Conservation (phyloP, 805 yeast species). For the Saccharomyces mikatae region DNA sequence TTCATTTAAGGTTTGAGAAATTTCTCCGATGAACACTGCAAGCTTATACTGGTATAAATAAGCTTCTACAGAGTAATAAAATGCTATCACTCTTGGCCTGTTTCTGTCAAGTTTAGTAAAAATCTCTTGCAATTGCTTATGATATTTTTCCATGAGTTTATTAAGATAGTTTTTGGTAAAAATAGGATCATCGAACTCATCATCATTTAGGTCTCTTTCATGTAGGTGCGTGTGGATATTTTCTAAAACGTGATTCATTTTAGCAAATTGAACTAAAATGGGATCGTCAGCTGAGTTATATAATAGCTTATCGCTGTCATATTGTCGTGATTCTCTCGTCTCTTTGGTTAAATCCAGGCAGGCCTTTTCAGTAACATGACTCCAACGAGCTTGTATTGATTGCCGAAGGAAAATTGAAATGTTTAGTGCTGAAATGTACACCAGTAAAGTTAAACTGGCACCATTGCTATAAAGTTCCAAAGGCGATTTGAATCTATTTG, state of each 20-base stretch:
- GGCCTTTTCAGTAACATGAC: constrained; percentile 25
- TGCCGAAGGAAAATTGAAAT: constrained; percentile 60
- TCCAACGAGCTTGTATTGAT: constrained; percentile 54
- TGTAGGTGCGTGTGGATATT: constrained; percentile 47
- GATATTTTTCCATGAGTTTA: constrained; percentile 36
- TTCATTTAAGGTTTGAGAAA: neutral
- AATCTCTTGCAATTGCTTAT: constrained; percentile 36
- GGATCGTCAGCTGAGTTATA: constrained; percentile 31
- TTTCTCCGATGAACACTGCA: constrained; percentile 18
- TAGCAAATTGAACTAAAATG: constrained; percentile 49
- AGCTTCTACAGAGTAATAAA: constrained; percentile 56
- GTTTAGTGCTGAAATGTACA: constrained; percentile 55
- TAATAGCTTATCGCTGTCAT: constrained; percentile 1
- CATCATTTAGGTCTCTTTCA: constrained; percentile 20
- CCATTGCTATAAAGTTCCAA: constrained; percentile 18
- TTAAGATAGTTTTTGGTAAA: constrained; percentile 12
- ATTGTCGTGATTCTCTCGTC: neutral
- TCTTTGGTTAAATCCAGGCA: constrained; percentile 6
- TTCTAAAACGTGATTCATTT: constrained; percentile 54
- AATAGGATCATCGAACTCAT: constrained; percentile 10
- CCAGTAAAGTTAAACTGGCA: constrained; percentile 33
- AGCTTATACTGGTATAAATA: constrained; percentile 52
- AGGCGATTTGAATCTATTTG: constrained; percentile 8
- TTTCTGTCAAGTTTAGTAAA: constrained; percentile 33
- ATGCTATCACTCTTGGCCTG: constrained; percentile 40